Evolutionary conservation across 768 basidiomycete species (phyloP).

Genomic region (Boletus edulis): DNA sequence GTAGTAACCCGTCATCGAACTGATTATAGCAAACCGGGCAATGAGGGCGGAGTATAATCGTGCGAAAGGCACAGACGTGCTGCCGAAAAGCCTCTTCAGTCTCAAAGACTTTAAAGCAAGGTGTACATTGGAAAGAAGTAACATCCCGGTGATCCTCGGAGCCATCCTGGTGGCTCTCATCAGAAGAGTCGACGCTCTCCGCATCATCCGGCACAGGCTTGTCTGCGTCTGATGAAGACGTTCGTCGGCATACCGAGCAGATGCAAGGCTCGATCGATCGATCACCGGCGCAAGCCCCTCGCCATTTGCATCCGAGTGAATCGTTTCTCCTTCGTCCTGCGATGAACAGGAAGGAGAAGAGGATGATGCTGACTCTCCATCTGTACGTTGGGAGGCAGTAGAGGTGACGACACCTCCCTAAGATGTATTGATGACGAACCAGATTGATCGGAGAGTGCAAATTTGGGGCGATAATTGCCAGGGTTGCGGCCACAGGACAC

Average conservation of each 20-base stretch:
- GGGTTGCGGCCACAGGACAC: constrained; percentile 2
- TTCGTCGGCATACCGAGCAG: constrained; percentile 10
- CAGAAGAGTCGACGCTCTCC: background rate
- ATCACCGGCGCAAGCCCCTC: background rate
- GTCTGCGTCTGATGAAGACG: background rate
- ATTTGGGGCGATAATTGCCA: background rate
- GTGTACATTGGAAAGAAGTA: constrained; percentile 9
- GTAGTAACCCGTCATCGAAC: constrained; percentile 16
- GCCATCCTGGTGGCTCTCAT: background rate
- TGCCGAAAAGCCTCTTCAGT: constrained; percentile 1
- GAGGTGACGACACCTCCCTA: background rate
- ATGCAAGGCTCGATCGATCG: background rate
- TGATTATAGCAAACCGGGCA: constrained; percentile 22
- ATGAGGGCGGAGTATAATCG: constrained; percentile 12
- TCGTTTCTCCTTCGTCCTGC: constrained; percentile 7
- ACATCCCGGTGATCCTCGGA: background rate
- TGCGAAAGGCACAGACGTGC: constrained; percentile 17
- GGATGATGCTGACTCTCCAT: background rate
- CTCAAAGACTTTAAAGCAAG: constrained; percentile 17
- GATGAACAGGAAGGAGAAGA: constrained; percentile 2
- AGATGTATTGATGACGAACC: background rate
- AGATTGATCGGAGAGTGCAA: background rate
- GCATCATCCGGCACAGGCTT: background rate
- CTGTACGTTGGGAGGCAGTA: background rate
- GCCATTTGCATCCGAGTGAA: background rate